Percentiles rank a stretch among this genome's conserved stretches.
Evolutionary conservation across 306 rosid species (phyloP).

Genomic region (Cucumis sativus): Cucumber_9930_V3 NC_026655.2:19237001-19237500

Average conservation of each 20-base stretch:
- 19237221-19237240: conserved; percentile 64
- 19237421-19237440: background rate
- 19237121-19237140: background rate
- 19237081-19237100: background rate
- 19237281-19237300: conserved; percentile 47
- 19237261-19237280: conserved; percentile 86
- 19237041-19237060: conserved; percentile 72
- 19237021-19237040: conserved; percentile 74
- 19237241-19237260: conserved; percentile 86
- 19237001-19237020: conserved; percentile 76
- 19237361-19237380: background rate
- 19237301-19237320: background rate
- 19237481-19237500: conserved; percentile 81
- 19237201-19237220: conserved; percentile 94
- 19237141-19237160: conserved; percentile 10
- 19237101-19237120: background rate
- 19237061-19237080: conserved; percentile 1
- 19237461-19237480: conserved; percentile 81
- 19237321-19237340: background rate
- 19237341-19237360: background rate
- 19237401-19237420: background rate
- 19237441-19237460: conserved; percentile 18
- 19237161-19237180: conserved; percentile 61
- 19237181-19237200: conserved; percentile 91
- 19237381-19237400: background rate